These are phyloP conservation scores for Vanrija pseudolonga DNA, from an alignment of 1,284 basidiomycete species.

Conservation along the genomic window DNA sequence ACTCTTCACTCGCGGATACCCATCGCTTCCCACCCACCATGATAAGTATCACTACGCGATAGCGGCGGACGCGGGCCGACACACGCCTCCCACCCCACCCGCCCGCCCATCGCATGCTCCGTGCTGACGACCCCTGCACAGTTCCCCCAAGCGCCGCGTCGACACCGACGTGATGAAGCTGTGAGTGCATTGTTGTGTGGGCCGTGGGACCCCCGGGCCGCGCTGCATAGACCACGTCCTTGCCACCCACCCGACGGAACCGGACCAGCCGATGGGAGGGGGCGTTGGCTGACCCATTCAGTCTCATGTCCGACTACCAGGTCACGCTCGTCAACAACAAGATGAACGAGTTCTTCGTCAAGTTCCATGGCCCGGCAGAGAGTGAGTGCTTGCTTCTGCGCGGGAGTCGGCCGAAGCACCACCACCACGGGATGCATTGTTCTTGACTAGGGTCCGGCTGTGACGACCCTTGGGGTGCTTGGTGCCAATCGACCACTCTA, in stretches of 20 bases:
- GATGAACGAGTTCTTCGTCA: constrained; percentile 98
- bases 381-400: constrained; percentile 69
- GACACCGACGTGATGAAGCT: constrained; percentile 99
- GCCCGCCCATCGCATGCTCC: background rate
- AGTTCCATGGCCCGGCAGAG: constrained; percentile 88
- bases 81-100: background rate
- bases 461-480: background rate
- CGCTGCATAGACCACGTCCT: background rate
- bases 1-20: constrained; percentile 1
- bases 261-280: background rate
- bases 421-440: background rate
- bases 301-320: constrained; percentile 95
- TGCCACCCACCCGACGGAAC: constrained; percentile 8
- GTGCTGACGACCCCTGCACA: constrained; percentile 45
- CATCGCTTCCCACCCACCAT: constrained; percentile 15
- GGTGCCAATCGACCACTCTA: no score
- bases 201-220: no score
- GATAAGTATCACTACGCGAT: constrained; percentile 29
- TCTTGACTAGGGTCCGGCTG: background rate
- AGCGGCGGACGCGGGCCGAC: no score
- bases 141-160: constrained; percentile 83
- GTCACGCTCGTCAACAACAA: constrained; percentile 96
- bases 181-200: constrained; percentile 54
- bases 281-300: constrained; percentile 44
- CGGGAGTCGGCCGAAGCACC: background rate